phyloP scores from a whole-genome alignment of 495 filamentous ascomycete genomes.

The Pseudevernia furfuracea region DNA sequence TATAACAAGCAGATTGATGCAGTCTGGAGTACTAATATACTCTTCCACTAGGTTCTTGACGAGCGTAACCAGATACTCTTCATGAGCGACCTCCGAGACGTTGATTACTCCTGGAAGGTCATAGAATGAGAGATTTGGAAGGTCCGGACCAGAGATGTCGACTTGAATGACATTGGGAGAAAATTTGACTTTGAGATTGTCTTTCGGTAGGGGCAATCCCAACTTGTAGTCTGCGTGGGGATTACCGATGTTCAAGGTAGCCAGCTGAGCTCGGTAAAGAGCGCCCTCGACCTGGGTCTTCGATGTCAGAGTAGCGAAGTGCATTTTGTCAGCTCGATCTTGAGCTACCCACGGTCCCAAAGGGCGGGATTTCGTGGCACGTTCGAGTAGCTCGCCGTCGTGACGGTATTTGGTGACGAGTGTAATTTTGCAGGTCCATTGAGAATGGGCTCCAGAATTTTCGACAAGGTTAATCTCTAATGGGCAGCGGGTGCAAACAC shows the following conservation, averaged over 20 bases:
- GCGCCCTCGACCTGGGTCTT: constrained; percentile 49
- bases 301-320: constrained; percentile 36
- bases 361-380: constrained; percentile 29
- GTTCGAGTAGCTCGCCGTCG: constrained; percentile 26
- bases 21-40: constrained; percentile 56
- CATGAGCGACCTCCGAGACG: constrained; percentile 50
- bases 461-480: constrained; percentile 67
- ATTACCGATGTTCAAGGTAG: constrained; percentile 54
- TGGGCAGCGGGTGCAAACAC: constrained; percentile 69
- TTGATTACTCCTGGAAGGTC: constrained; percentile 76
- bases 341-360: constrained; percentile 41
- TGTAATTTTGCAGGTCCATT: constrained; percentile 57
- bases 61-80: constrained; percentile 55
- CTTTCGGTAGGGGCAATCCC: constrained; percentile 31
- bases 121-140: constrained; percentile 68
- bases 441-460: constrained; percentile 32
- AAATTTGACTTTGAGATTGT: constrained; percentile 50
- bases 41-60: constrained; percentile 60
- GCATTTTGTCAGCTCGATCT: constrained; percentile 32
- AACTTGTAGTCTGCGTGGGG: constrained; percentile 43
- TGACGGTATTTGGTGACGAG: constrained; percentile 52
- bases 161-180: constrained; percentile 69
- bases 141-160: constrained; percentile 59
- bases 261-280: constrained; percentile 62
- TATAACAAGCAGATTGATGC: constrained; percentile 65